These are phyloP conservation scores for Geotrichum ghanense DNA, from an alignment of 805 yeast genomes.

Conservation along the genomic window DNA sequence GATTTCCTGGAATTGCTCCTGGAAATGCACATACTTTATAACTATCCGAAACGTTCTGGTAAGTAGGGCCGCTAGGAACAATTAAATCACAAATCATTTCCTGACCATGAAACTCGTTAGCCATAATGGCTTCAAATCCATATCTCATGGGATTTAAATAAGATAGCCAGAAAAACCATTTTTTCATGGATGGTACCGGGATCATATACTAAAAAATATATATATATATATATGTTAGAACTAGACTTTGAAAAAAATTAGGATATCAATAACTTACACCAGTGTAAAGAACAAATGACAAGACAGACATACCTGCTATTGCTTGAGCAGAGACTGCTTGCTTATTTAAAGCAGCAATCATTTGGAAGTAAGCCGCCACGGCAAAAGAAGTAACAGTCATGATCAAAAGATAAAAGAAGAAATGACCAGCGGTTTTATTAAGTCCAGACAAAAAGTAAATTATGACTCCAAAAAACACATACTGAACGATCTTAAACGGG, in stretches of 20 bases:
- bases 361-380: slow-evolving; percentile 41
- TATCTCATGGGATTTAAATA: slow-evolving; percentile 47
- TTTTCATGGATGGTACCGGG: slow-evolving; percentile 49
- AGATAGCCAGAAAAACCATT: slow-evolving; percentile 62
- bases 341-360: slow-evolving; percentile 40
- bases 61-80: slow-evolving; percentile 52
- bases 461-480: slow-evolving; percentile 35
- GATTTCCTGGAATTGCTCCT: slow-evolving; percentile 48
- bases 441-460: slow-evolving; percentile 48
- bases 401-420: slow-evolving; percentile 40
- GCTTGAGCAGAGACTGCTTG: slow-evolving; percentile 48
- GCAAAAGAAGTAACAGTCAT: slow-evolving; percentile 33
- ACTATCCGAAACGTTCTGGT: slow-evolving; percentile 26
- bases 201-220: slow-evolving; percentile 30
- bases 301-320: slow-evolving; percentile 42
- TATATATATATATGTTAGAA: no score
- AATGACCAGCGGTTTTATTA: slow-evolving; percentile 38
- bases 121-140: slow-evolving; percentile 52
- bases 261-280: no score
- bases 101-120: slow-evolving; percentile 51
- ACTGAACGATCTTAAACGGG: slow-evolving; percentile 44
- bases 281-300: slow-evolving; percentile 46
- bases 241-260: no score
- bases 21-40: slow-evolving; percentile 46
- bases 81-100: slow-evolving; percentile 41